Conservation (phyloP, 345 rosid genomes). For the Anacardium occidentale region DNA sequence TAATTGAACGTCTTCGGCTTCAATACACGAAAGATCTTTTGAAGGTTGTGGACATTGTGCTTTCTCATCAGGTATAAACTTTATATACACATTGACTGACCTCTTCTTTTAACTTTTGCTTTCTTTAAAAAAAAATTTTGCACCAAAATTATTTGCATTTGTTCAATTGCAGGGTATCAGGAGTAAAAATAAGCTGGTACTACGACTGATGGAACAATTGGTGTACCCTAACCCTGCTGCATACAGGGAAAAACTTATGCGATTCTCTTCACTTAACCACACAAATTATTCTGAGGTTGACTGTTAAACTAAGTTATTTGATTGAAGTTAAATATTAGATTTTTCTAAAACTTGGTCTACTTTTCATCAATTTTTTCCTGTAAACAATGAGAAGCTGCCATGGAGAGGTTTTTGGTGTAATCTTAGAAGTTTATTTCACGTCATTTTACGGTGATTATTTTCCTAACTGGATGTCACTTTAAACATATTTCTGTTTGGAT, state of each 20-base stretch:
- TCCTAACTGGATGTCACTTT: neutral
- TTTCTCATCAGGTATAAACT: constrained; percentile 86
- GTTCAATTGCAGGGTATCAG: constrained; percentile 68
- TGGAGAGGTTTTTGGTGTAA: constrained; percentile 8
- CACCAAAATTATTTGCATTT: neutral
- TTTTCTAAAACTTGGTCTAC: neutral
- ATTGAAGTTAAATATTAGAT: constrained; percentile 9
- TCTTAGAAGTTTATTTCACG: constrained; percentile 10
- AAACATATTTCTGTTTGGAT: neutral
- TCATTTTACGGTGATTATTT: constrained; percentile 11
- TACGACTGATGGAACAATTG: constrained; percentile 94
- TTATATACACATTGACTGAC: constrained; percentile 14
- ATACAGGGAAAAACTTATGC: constrained; percentile 89
- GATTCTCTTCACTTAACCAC: constrained; percentile 87
- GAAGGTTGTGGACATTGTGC: constrained; percentile 94
- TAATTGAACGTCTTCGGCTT: constrained; percentile 94
- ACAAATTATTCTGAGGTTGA: constrained; percentile 93
- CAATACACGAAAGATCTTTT: constrained; percentile 90
- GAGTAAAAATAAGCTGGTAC: constrained; percentile 86
- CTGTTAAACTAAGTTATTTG: constrained; percentile 14
- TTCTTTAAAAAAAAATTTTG: constrained; percentile 9
- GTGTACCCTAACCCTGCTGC: constrained; percentile 99
- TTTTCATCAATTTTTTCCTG: no score
- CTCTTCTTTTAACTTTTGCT: neutral
- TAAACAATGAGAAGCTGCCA: no score